phyloP scores from a whole-genome alignment of 345 rosid species.

The Lepidium africanum region DNA sequence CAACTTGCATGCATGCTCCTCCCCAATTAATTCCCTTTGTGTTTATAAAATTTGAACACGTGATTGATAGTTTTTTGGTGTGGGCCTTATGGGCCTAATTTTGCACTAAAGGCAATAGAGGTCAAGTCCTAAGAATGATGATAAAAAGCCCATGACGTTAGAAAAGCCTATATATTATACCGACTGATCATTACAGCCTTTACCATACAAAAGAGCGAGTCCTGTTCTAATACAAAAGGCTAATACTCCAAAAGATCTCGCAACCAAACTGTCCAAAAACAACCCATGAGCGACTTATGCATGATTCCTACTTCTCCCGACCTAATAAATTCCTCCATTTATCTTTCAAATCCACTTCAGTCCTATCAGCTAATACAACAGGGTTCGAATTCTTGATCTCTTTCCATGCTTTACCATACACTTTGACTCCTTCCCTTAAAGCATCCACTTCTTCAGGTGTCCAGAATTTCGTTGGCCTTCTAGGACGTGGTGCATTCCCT shows the following conservation, averaged over 20 bases:
- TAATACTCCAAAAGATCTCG: background rate
- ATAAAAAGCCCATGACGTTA: too few relatives aligned
- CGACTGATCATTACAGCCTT: background rate
- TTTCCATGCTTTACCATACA: background rate
- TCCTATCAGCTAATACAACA: background rate
- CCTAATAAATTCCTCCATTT: background rate
- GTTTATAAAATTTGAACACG: too few relatives aligned
- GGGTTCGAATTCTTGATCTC: background rate
- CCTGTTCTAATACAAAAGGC: background rate
- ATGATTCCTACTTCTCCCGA: background rate
- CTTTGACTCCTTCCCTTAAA: conserved; percentile 3
- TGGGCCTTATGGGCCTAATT: too few relatives aligned
- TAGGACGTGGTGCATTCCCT: background rate
- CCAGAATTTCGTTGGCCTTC: background rate
- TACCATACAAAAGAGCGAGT: background rate
- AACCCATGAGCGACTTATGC: background rate
- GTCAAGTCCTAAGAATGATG: too few relatives aligned
- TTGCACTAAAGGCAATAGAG: too few relatives aligned
- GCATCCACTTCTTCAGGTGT: background rate
- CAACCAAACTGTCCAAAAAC: background rate
- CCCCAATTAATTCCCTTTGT: too few relatives aligned
- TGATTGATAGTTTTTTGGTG: too few relatives aligned
- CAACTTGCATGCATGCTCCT: too few relatives aligned
- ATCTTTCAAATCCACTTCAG: conserved; percentile 13
- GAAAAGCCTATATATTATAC: too few relatives aligned